Evolutionary conservation across 148 eudicot species (phyloP).

Genomic region (Rhododendron mucronatum): DNA sequence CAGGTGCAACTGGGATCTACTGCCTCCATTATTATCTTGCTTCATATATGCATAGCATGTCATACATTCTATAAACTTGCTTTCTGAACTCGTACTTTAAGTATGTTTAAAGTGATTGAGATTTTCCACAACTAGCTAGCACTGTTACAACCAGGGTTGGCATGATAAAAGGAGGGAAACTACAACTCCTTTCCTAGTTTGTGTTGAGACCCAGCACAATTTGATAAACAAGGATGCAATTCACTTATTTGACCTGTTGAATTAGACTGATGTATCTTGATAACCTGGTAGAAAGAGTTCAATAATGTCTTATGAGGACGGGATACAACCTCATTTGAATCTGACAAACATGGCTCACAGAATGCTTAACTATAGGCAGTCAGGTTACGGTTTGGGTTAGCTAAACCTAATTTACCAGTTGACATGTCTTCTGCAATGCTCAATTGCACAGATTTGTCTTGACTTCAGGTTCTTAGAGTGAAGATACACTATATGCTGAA

Average conservation of each 20-base stretch:
- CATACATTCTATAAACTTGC: not conserved
- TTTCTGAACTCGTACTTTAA: not conserved
- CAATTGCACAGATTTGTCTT: not conserved
- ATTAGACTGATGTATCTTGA: not conserved
- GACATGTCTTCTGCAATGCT: not conserved
- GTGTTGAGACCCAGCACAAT: not conserved
- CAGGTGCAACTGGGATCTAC: slow-evolving; percentile 48
- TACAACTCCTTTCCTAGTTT: not conserved
- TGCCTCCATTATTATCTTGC: not conserved
- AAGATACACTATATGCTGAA: not conserved
- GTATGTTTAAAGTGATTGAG: not conserved
- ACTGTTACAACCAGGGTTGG: not conserved
- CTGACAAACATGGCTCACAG: not conserved
- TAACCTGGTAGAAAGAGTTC: not conserved
- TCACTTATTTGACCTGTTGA: not conserved
- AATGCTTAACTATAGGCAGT: not conserved
- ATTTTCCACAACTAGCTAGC: not conserved
- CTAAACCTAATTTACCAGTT: not conserved
- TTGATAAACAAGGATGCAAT: not conserved
- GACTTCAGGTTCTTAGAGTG: not conserved
- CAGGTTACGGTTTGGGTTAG: not conserved
- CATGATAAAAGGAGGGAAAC: not conserved
- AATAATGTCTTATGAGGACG: not conserved
- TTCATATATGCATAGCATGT: not conserved
- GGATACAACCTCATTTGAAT: not conserved